Conservation (phyloP, 1,284 basidiomycete genomes). For the Ganoderma multipileum region DNA sequence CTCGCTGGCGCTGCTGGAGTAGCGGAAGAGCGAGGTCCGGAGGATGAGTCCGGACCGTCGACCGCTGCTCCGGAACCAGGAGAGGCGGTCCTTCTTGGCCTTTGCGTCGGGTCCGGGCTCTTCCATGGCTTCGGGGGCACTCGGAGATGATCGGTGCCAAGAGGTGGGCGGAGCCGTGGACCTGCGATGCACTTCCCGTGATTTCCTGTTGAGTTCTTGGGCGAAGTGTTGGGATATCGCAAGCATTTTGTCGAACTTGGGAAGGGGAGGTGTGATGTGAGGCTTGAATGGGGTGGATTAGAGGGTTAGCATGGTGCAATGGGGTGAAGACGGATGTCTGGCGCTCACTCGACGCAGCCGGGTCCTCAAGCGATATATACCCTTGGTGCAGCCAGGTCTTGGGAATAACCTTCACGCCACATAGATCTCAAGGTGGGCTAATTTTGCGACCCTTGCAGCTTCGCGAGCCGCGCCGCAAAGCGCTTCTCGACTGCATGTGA, state of each 20-base stretch:
- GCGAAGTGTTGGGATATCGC: not conserved
- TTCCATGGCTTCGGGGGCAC: not conserved
- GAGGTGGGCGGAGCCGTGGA: slow-evolving; percentile 1
- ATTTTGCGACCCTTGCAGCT: not conserved
- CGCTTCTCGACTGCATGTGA: slow-evolving; percentile 4
- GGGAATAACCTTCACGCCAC: slow-evolving; percentile 5
- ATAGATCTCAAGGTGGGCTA: not conserved
- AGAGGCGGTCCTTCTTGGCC: slow-evolving; percentile 22
- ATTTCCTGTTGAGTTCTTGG: not conserved
- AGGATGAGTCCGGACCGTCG: slow-evolving; percentile 14
- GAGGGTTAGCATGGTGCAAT: not conserved
- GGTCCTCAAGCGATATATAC: not conserved
- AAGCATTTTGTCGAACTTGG: not conserved
- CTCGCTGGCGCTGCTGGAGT: not conserved
- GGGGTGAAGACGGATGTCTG: not conserved
- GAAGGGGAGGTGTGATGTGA: not conserved
- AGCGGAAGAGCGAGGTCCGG: slow-evolving; percentile 9
- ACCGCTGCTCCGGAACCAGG: slow-evolving; percentile 19
- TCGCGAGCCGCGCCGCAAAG: not conserved
- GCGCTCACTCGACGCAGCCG: not conserved
- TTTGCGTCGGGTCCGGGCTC: not conserved
- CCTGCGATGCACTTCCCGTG: not conserved
- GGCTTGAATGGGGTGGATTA: not conserved
- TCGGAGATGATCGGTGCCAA: not conserved
- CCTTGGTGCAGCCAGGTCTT: not conserved